Evolutionary conservation across 1,139 yeast species (phyloP), one percentile per base, ranked within the genome.

Genomic region (Suhomyces wounanorum): DNA sequence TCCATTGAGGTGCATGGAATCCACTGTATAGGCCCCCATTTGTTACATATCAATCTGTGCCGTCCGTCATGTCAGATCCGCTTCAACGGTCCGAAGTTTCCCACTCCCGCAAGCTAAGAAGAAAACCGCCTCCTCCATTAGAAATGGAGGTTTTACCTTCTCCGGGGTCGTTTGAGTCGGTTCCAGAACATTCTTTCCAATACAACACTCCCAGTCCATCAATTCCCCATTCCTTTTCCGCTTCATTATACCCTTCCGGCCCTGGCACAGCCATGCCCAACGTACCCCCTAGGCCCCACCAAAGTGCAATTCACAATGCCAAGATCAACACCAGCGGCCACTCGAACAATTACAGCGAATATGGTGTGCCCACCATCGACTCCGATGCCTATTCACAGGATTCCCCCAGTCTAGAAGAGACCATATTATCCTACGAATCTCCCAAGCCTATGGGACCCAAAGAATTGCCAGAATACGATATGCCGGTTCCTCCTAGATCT

Each of bases 381-480:
- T 31, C 47, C 18, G 31, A 31, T 8, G 33, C 42, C 23, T 40
- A 3, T 14, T 28, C 30, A 14, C 40, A 31, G 14, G 44, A 33
- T 13, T 33, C 31, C 3, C 43, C 43, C 23, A 17, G 25, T 6
- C 6, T 44, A 7, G 55, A 54, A 21, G 54, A 54, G 13, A 48
- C 59, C 3, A 44, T 53, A n/a, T 39, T 56, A 43, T 55, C 59
- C 13, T 52, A 44, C 31, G 60, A 53, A 16, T 70, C 76, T 39
- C 77, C 78, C 8, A 67, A 65, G 47, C 80, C 77, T 3, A 74
- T 66, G 68, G 81, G 81, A 0, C 80, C 81, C 1, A 70, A 55
- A 54, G 72, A 68, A 48, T 59, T 76, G 17, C 74, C 76, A 10
- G 77, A 70, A 9, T 73, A 72, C 46, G 68, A 64, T 2, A 21